Conservation (phyloP, 2,329 filamentous ascomycete genomes). For the Diaporthe longicolla region DNA sequence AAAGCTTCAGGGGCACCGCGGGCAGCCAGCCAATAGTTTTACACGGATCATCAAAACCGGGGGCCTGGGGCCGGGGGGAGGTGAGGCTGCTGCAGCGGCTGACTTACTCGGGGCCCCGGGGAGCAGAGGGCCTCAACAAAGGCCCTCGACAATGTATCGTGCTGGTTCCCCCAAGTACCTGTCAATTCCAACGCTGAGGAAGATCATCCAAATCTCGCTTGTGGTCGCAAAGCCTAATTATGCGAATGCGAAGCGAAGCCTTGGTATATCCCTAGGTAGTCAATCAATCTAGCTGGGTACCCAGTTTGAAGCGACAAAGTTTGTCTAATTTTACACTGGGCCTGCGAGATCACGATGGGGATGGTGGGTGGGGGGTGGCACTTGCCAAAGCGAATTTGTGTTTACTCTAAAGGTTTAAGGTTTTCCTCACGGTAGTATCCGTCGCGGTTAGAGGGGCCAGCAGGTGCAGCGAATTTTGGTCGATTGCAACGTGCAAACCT, state of each 20-base stretch:
- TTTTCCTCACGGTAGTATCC: constrained; percentile 24
- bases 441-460: constrained; percentile 21
- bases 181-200: background rate
- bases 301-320: background rate
- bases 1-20: constrained; percentile 23
- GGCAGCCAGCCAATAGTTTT: constrained; percentile 33
- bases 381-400: background rate
- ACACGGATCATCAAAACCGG: constrained; percentile 11
- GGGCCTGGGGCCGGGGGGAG: background rate
- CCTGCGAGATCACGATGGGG: constrained; percentile 16
- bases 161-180: constrained; percentile 28
- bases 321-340: constrained; percentile 30
- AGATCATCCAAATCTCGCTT: background rate
- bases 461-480: background rate
- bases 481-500: background rate
- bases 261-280: background rate
- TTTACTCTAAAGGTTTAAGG: background rate
- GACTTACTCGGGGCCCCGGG: background rate
- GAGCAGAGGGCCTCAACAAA: background rate
- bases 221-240: background rate
- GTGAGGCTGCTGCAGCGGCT: background rate
- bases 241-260: background rate
- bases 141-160: constrained; percentile 2
- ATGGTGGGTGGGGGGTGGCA: background rate
- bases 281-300: background rate